These are phyloP conservation scores for Marvania coccoides DNA, from an alignment of 139 green algal genomes.

Conservation along the genomic window DNA sequence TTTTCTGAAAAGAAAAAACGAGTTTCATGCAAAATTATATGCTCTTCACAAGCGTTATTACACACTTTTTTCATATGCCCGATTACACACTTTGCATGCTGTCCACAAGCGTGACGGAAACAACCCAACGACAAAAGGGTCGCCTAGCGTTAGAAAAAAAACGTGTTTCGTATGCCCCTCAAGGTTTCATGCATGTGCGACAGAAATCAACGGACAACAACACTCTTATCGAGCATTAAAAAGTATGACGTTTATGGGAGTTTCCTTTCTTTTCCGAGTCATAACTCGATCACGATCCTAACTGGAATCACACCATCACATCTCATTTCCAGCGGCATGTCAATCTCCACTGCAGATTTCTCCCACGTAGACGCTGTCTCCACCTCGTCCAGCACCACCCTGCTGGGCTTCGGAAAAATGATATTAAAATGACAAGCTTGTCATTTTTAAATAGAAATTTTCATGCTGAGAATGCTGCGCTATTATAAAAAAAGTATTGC, in stretches of 20 bases:
- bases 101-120: too few species aligned
- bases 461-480: background rate
- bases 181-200: too few species aligned
- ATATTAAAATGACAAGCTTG: too few species aligned
- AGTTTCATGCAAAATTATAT: too few species aligned
- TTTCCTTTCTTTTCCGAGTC: too few species aligned
- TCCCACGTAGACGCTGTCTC: background rate
- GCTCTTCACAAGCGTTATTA: too few species aligned
- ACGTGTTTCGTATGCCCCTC: too few species aligned
- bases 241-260: background rate
- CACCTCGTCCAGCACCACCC: background rate
- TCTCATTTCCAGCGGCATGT: background rate
- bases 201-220: background rate
- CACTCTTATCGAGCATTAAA: background rate
- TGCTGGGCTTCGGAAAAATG: background rate
- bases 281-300: background rate
- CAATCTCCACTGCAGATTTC: background rate
- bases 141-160: too few species aligned
- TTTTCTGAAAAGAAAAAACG: too few species aligned
- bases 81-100: too few species aligned
- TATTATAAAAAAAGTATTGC: background rate
- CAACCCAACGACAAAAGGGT: too few species aligned
- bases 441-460: background rate
- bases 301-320: background rate
- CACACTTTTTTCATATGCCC: too few species aligned